Evolutionary conservation across 306 rosid species (phyloP), one percentile per base, ranked within the genome.

Genomic region (Glycine tomentella): DNA sequence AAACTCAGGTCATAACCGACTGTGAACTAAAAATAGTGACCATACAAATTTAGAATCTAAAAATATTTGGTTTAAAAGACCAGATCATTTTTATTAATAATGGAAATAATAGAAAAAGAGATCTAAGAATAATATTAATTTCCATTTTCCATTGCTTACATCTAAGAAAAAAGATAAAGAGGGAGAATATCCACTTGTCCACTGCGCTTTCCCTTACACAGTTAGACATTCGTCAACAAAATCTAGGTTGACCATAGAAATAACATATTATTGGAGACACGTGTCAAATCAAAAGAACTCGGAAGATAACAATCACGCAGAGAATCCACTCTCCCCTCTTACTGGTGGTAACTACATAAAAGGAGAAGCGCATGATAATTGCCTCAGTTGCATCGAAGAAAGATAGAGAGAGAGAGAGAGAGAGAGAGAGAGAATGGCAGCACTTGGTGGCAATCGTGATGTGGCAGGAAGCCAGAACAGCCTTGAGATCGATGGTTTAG

Each of bases 401-500:
- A 62, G 10, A 36, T 42, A 72, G 81, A n/a, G 25, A 20, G 25
- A 20, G 25, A 20, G 31, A 34, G 38, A 34, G 38, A 34, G 2
- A 6, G 8, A 82, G 33, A 69, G 52, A 62, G 10, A 36, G 50
- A 72, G 81, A 11, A 0, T 78, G 4, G 80, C 90, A 45, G 0
- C 73, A 20, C 0, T 38, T 4, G 90, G 90, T 68, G 90, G 82
- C 40, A 3, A 4, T 17, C 15, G 63, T 17, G 74, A 40, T 0
- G 82, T 84, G 14, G 64, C 61, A 53, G 85, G 80, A 65, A 55
- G 14, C 56, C 80, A 84, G 40, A 87, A 87, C 82, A 84, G 77
- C 52, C 3, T 87, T 9, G 87, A 69, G 77, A 87, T 84, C 14
- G 80, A 87, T 2, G 57, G 53, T 15, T 83, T 87, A 15, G 87